These are phyloP conservation scores for Aspergillus steynii DNA, from an alignment of 495 filamentous ascomycete species.

Conservation along the genomic window DNA sequence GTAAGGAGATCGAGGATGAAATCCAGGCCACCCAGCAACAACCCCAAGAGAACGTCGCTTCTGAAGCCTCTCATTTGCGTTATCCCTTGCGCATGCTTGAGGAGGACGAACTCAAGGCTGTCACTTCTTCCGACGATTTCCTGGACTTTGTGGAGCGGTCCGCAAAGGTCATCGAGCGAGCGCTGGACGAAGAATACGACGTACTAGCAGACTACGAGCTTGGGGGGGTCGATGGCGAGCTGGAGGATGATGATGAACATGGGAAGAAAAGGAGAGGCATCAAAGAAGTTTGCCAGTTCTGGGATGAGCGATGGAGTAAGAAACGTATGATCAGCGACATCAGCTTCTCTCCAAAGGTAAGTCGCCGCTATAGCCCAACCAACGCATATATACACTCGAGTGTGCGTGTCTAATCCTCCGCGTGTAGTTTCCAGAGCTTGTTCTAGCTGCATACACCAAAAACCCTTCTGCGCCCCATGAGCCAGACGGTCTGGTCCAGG, in stretches of 20 bases:
- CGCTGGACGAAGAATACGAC: slow-evolving; percentile 91
- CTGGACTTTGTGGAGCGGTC: slow-evolving; percentile 93
- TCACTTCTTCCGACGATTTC: slow-evolving; percentile 90
- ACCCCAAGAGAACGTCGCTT: slow-evolving; percentile 50
- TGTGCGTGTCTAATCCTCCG: slow-evolving; percentile 20
- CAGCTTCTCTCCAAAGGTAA: slow-evolving; percentile 86
- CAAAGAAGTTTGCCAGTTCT: slow-evolving; percentile 88
- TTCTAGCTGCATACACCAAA: slow-evolving; percentile 94
- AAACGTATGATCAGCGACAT: slow-evolving; percentile 94
- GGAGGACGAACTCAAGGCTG: slow-evolving; percentile 84
- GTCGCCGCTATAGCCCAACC: slow-evolving; percentile 5
- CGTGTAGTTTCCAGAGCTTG: slow-evolving; percentile 77
- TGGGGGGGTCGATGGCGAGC: slow-evolving; percentile 62
- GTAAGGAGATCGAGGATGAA: slow-evolving; percentile 91
- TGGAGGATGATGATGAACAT: slow-evolving; percentile 82
- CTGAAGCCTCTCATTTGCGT: slow-evolving; percentile 48
- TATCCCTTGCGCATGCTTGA: slow-evolving; percentile 83
- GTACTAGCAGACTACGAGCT: slow-evolving; percentile 92
- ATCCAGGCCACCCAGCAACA: slow-evolving; percentile 65
- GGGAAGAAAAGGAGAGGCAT: slow-evolving; percentile 78
- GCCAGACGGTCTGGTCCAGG: slow-evolving; percentile 88
- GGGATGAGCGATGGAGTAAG: slow-evolving; percentile 93
- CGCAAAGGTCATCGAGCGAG: slow-evolving; percentile 95
- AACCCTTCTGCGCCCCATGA: slow-evolving; percentile 94
- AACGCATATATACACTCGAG: not conserved